Base-by-base conservation (phyloP, 495 filamentous ascomycete species). In the Aspergillus conjunctus region DNA sequence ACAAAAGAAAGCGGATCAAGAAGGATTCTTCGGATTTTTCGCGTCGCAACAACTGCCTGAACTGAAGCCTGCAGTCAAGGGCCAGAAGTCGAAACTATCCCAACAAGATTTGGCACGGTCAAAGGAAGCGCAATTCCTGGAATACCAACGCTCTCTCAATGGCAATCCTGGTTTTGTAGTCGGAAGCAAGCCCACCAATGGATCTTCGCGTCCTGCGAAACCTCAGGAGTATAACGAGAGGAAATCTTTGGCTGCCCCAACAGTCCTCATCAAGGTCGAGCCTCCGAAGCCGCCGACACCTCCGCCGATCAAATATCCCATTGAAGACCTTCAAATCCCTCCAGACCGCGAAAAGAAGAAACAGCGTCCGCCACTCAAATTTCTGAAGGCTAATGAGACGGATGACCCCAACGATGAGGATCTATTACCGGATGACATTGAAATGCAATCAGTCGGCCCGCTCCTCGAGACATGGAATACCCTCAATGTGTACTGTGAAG, bases 401-500 rank as follows among this genome's bases (percentile, higher is more conserved):
- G 74, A 81, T 52, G 71, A 81, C 54, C 59, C 72, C 14, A 69
- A 69, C 21, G 68, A 72, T 32, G 76, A 77, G 53, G 66, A 79
- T 51, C 62, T 78, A 7, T 58, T 80, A 60, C 66, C 70, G n/a
- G 81, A 84, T 61, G 86, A 87, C 41, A 85, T 97, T 56, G 74
- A 83, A 15, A 91, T 92, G 83, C 84, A 89, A 66, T 91, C 91
- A 3, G 85, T 95, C 10, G 91, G 91, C 1, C 80, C 83, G 12
- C 77, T 97, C 10, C 76, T 97, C 30, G 92, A 96, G 72, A 91
- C 88, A 0, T 98, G 95, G 95, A 89, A 96, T 61, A 97, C 93
- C 7, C 81, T 98, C 22, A 98, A 96, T 67, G 93, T 98, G 33
- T 97, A 95, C 68, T 95, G 91, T 66, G 90, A 96, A 68, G 88